Evolutionary conservation across 2,329 filamentous ascomycete species (phyloP), one percentile per base, ranked within the genome.

Genomic region (Aspergillus thermomutatus): DNA sequence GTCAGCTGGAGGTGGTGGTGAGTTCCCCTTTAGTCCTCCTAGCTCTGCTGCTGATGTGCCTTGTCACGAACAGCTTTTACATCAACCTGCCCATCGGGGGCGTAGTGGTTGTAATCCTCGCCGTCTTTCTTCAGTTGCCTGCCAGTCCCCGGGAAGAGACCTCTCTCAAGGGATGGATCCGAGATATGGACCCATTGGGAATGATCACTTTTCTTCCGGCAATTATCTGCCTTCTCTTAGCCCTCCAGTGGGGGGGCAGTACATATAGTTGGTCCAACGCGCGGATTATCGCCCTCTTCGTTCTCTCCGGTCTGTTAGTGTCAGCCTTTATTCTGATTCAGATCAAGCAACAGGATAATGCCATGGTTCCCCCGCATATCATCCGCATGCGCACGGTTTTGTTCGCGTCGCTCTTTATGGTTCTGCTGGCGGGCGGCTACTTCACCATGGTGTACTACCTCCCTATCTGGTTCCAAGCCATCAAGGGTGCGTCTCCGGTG

Each of bases 121-220:
- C 79, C 64, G 67, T 82, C 62, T 75, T 79, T 64, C 74, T 83
- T 60, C 67, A 47, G 17, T 75, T 43, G 73, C 80, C 54, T 70
- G 69, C 65, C 73, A 65, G 41, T 10, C 45, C 41, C 9, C 58
- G 56, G 28, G 73, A 10, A 10, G 46, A 37, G 8, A 75, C 49
- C 64, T 70, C 3, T 59, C 69, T 43, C 56, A 59, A 31, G 62
- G 62, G 54, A 57, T 67, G 50, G 60, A 73, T 63, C 63, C 73
- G 41, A 1, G 45, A 28, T 27, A 63, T 75, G 17, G 74, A 76
- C 59, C 64, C 69, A 10, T 54, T 72, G n/a, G 74, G 74, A 6
- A 69, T 60, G 8, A 50, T 69, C 26, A 61, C 75, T 28, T 66
- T 72, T 54, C 53, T 56, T 6, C 59, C 57, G 1, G 23, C 52